Percentiles rank a stretch among this genome's conserved stretches.
Evolutionary conservation across 148 eudicot species (phyloP).

Genomic region (Silene latifolia): DNA sequence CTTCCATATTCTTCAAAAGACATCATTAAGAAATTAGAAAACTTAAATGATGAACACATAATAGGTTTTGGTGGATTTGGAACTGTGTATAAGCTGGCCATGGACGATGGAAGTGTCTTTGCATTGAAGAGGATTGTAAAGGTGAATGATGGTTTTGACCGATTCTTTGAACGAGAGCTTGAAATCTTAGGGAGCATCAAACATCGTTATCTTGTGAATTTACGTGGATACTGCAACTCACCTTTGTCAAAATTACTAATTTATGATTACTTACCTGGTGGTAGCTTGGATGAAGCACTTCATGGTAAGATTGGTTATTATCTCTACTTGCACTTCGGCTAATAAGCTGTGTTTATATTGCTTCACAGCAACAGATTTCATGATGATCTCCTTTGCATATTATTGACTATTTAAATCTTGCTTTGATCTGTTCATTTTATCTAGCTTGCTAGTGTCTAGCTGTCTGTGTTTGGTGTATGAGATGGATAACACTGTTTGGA

Average conservation of each 20-base stretch:
- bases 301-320: constrained; percentile 59
- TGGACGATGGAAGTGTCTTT: constrained; percentile 93
- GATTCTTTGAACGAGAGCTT: constrained; percentile 94
- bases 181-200: constrained; percentile 98
- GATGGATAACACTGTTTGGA: background rate
- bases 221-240: constrained; percentile 98
- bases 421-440: background rate
- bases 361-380: background rate
- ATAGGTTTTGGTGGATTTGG: constrained; percentile 97
- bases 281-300: constrained; percentile 95
- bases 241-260: constrained; percentile 81
- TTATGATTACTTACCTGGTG: constrained; percentile 88
- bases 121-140: constrained; percentile 88
- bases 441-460: constrained; percentile 5
- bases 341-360: background rate
- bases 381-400: background rate
- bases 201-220: constrained; percentile 85
- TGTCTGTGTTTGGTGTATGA: constrained; percentile 2
- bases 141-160: constrained; percentile 86
- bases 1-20: constrained; percentile 93
- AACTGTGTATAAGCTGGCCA: constrained; percentile 87
- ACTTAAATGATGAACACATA: constrained; percentile 78
- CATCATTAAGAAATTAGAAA: constrained; percentile 79
- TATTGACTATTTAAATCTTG: background rate
- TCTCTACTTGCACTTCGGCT: background rate